A percentile compares a stretch with the other conserved stretches of the same genome.
These are phyloP conservation scores for Albifimbria verrucaria DNA, from an alignment of 2,329 filamentous ascomycete species.

Conservation along the genomic window DNA sequence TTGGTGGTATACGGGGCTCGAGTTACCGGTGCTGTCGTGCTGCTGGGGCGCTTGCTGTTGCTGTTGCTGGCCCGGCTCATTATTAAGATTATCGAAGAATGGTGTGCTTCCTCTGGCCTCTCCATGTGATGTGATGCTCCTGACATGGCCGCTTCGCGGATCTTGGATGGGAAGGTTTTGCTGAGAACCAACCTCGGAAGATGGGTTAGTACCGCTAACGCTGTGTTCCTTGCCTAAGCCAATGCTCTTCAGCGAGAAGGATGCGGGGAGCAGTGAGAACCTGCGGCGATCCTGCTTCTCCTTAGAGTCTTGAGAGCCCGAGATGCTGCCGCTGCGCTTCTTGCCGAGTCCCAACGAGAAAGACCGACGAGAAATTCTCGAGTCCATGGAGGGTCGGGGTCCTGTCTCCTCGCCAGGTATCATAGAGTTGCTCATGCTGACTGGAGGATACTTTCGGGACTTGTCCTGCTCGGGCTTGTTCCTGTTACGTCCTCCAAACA, in stretches of 20 bases:
- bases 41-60: not conserved
- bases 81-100: constrained; percentile 37
- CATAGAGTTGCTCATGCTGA: constrained; percentile 80
- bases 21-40: constrained; percentile 19
- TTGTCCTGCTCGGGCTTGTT: constrained; percentile 57
- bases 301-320: constrained; percentile 51
- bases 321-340: constrained; percentile 67
- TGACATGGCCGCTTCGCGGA: constrained; percentile 22
- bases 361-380: constrained; percentile 61
- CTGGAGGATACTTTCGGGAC: constrained; percentile 76
- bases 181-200: constrained; percentile 47
- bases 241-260: constrained; percentile 63
- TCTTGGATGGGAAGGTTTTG: constrained; percentile 52
- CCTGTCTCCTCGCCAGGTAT: constrained; percentile 51
- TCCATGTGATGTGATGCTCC: constrained; percentile 31
- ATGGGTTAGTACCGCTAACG: constrained; percentile 38
- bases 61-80: constrained; percentile 33
- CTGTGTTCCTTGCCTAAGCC: constrained; percentile 54
- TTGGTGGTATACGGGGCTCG: constrained; percentile 37
- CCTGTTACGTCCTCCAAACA: constrained; percentile 65
- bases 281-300: constrained; percentile 60
- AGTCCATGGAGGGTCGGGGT: constrained; percentile 65
- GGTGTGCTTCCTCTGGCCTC: constrained; percentile 32
- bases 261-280: constrained; percentile 67
- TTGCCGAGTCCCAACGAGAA: constrained; percentile 67